Percentiles rank a stretch among this genome's conserved stretches.
Evolutionary conservation across 1,284 basidiomycete genomes (phyloP).

Genomic region (Heterobasidion annosum): DNA sequence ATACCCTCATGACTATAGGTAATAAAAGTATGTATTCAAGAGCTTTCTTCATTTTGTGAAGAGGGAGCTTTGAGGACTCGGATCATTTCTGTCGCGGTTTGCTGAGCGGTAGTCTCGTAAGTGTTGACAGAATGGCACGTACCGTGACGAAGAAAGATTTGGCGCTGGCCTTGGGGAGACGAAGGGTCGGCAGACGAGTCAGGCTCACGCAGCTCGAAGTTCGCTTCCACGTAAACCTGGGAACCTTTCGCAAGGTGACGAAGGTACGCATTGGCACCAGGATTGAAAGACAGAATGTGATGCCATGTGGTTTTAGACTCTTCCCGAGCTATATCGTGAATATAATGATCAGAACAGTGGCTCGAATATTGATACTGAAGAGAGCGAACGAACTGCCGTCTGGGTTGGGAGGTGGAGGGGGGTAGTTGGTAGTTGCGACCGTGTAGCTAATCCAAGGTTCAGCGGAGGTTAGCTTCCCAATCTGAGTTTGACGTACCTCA

Average conservation of each 20-base stretch:
- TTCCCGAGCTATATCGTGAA: slow-evolving; percentile 34
- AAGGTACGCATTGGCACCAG: slow-evolving; percentile 49
- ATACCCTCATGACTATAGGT: neutral
- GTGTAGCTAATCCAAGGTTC: slow-evolving; percentile 38
- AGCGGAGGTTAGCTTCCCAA: neutral
- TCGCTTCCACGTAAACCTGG: slow-evolving; percentile 69
- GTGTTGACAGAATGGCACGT: slow-evolving; percentile 10
- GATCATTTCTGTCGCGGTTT: slow-evolving; percentile 17
- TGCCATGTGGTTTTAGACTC: slow-evolving; percentile 63
- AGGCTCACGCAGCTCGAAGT: slow-evolving; percentile 65
- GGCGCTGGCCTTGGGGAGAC: slow-evolving; percentile 61
- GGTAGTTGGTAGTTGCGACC: slow-evolving; percentile 57
- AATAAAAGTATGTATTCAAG: slow-evolving; percentile 1
- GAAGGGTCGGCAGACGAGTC: slow-evolving; percentile 51
- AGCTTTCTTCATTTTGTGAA: neutral
- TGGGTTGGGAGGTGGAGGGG: slow-evolving; percentile 44
- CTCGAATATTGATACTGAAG: slow-evolving; percentile 1
- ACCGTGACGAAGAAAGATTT: slow-evolving; percentile 76
- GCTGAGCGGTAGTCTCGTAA: slow-evolving; percentile 1
- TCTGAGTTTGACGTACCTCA: slow-evolving; percentile 39
- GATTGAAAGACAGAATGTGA: slow-evolving; percentile 59
- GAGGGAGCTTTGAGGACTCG: slow-evolving; percentile 14
- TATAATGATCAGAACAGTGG: neutral
- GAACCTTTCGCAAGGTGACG: slow-evolving; percentile 56
- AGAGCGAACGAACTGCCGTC: slow-evolving; percentile 46